phyloP scores from a whole-genome alignment of 495 filamentous ascomycete species.

The Aspergillus ostianus region DNA sequence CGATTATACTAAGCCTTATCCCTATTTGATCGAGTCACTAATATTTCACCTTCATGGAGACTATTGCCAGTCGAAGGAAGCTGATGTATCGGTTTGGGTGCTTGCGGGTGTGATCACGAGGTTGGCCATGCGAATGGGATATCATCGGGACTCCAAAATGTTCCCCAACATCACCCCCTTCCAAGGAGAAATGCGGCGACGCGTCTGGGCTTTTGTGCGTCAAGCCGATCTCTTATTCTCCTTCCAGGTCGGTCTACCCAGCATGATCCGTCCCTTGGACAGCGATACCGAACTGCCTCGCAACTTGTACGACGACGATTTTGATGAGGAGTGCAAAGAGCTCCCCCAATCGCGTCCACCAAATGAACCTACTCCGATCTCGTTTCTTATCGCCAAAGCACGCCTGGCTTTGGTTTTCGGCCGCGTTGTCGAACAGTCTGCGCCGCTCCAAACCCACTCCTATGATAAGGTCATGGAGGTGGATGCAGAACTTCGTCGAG shows the following conservation, averaged over 20 bases:
- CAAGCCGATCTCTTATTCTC: constrained; percentile 84
- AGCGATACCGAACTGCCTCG: constrained; percentile 82
- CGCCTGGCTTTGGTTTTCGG: constrained; percentile 63
- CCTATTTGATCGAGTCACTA: constrained; percentile 85
- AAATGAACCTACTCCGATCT: constrained; percentile 79
- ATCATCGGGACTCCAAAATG: constrained; percentile 85
- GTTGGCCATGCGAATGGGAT: constrained; percentile 91
- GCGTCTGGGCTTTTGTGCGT: constrained; percentile 84
- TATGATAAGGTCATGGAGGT: constrained; percentile 88
- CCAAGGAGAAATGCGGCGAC: constrained; percentile 85
- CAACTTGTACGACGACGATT: constrained; percentile 94
- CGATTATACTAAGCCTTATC: constrained; percentile 85
- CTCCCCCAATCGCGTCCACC: constrained; percentile 73
- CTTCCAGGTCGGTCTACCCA: constrained; percentile 86
- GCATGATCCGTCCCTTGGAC: constrained; percentile 78
- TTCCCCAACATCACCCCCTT: constrained; percentile 82
- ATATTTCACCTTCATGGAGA: constrained; percentile 83
- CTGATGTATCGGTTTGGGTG: constrained; percentile 80
- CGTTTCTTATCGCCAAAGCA: constrained; percentile 82
- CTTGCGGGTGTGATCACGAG: constrained; percentile 77
- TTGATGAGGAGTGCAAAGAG: constrained; percentile 71
- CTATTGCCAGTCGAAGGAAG: constrained; percentile 72
- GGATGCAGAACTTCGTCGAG: constrained; percentile 72
- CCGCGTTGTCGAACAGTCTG: constrained; percentile 53
- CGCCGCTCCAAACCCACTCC: constrained; percentile 42